Base-by-base conservation (phyloP, 371 early-diverging fungal species). In the Mucor irregularis region DNA sequence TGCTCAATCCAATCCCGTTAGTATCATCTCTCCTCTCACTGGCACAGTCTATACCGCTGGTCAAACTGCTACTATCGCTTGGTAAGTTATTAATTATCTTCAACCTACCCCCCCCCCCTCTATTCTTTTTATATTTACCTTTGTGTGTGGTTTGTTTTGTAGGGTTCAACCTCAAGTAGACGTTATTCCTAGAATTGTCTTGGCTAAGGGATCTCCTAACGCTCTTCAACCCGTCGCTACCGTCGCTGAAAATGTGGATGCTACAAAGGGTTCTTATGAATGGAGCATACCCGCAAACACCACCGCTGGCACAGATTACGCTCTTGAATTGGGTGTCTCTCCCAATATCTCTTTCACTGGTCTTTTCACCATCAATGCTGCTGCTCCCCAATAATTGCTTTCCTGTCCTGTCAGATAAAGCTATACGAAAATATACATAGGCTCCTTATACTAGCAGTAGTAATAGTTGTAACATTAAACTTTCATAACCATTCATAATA, bases 1-100 rank as follows among this genome's bases (percentile, higher is more conserved):
- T 58, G 70, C 69, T 49, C 58, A 66, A 37, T 19, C 21, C 8
- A 56, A 51, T 51, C 67, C 69, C 47, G 47, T 71, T 16, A 69
- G 66, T 31, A 51, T 71, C 44, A 73, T 74, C 22, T 56, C 68
- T 33, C 71, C 74, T 57, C 60, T 71, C 21, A 31, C 31, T 0
- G 74, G 72, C 17, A 58, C 71, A 22, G 58, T 58, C 31, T 70
- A 59, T 52, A 67, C 61, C 26, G 76, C 73, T 51, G 76, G 76
- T 46, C 13, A 56, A 22, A 22, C 51, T 42, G 71, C 68, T 50
- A 39, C 37, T 42, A 73, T 76, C 48, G 55, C 52, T 56, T 76
- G 76, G 76, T 56, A 56, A 56, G n/a, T n/a, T n/a, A n/a, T n/a
- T n/a, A n/a, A n/a, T n/a, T n/a, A n/a, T n/a, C n/a, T n/a, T n/a